Evolutionary conservation across 768 basidiomycete genomes (phyloP), one percentile per base, ranked within the genome.

Genomic region (Atractiella rhizophila): DNA sequence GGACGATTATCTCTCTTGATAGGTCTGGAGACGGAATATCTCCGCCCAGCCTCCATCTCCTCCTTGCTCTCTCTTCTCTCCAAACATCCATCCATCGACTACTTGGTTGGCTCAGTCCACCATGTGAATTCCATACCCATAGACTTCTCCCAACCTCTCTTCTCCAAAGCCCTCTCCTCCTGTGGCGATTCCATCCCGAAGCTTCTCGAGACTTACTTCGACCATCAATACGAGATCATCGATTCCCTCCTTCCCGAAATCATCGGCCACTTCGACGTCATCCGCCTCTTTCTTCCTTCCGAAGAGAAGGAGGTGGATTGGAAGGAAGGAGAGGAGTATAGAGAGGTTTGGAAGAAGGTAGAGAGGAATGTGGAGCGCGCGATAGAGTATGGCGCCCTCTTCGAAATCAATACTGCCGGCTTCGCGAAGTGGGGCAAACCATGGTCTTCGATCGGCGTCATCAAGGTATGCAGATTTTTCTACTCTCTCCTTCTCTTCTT

Each of bases 251-350:
- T 66, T 40, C 91, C 91, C 15, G 81, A 86, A 57, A 64, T 96
- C 36, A 66, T 98, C 39, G 91, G 83, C 2, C 91, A 98, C 59
- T 64, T 94, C 48, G 88, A 96, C 60, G 68, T 96, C 0, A 86
- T 81, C 57, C 69, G 83, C 2, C 66, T 98, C 8, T 94, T 78
- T 64, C 64, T 64, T 19, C 83, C 86, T 3, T 26, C 18, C 5
- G 18, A n/a, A 20, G 42, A 48, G 39, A n/a, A n/a, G n/a, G n/a
- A n/a, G n/a, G n/a, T n/a, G n/a, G n/a, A n/a, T n/a, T n/a, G n/a
- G n/a, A 30, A 30, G 28, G 18, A 16, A 4, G n/a, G n/a, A n/a
- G n/a, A n/a, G n/a, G n/a, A n/a, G n/a, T n/a, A n/a, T n/a, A n/a
- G n/a, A n/a, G 34, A 41, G 24, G 74, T 75, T 6, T 73, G 69